Evolutionary conservation across 2,329 filamentous ascomycete genomes (phyloP).

Genomic region (Ceratocystis cubensis): DNA sequence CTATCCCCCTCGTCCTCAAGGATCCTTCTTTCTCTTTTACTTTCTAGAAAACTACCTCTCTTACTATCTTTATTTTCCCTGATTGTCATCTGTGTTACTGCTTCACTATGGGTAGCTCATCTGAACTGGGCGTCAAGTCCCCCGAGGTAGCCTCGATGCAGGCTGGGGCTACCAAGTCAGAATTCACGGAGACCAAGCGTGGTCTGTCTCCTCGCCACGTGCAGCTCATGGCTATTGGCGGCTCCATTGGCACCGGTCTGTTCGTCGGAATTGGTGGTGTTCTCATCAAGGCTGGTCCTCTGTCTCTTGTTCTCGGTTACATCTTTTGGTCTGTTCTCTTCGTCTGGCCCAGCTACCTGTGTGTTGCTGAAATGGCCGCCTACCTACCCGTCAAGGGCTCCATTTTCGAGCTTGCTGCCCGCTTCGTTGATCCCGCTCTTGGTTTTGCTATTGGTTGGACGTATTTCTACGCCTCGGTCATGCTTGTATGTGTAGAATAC

Average conservation of each 20-base stretch:
- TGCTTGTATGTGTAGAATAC: conserved; percentile 36
- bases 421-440: conserved; percentile 44
- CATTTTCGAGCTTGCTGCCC: conserved; percentile 42
- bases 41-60: too few species aligned
- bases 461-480: conserved; percentile 37
- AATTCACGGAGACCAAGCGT: conserved; percentile 20
- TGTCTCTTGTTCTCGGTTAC: conserved; percentile 35
- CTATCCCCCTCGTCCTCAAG: background rate
- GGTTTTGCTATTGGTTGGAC: conserved; percentile 44
- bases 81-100: too few species aligned
- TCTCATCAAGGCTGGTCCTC: conserved; percentile 32
- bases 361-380: conserved; percentile 45
- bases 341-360: conserved; percentile 34
- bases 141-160: conserved; percentile 16
- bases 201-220: conserved; percentile 30
- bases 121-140: conserved; percentile 19
- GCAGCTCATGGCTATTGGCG: conserved; percentile 39
- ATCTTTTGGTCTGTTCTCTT: conserved; percentile 34
- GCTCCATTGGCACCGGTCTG: conserved; percentile 36
- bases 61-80: background rate
- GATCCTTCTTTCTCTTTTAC: background rate
- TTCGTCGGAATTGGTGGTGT: conserved; percentile 36
- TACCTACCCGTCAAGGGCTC: conserved; percentile 43
- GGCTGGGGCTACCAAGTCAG: conserved; percentile 4
- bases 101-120: conserved; percentile 15